Base-by-base conservation (phyloP, 257 asterid genomes). In the Petrea volubilis region DNA sequence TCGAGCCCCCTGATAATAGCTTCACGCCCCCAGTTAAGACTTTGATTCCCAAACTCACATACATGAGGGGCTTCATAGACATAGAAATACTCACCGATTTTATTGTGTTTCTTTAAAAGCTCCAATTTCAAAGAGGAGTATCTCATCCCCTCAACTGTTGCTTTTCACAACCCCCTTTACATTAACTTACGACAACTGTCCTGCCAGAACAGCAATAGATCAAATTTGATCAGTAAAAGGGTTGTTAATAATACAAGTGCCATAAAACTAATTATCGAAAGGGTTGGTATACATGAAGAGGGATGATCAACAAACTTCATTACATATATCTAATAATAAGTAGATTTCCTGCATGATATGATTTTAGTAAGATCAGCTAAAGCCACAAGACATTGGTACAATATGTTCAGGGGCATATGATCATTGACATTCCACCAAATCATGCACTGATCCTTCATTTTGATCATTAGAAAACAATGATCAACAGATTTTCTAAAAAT, bases 181-280 rank as follows among this genome's bases (percentile, higher is more conserved):
- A 50, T 72, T 63, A 18, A 28, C 58, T 43, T 53, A 50, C 43
- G 63, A 68, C 56, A 74, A 33, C 14, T 61, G 29, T 31, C 79
- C 85, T 77, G 80, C 77, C 57, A 81, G 47, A 43, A 67, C 12
- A 31, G 11, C 15, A 41, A 55, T 50, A n/a, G 14, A n/a, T n/a
- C n/a, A n/a, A n/a, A n/a, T n/a, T n/a, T n/a, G n/a, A n/a, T n/a
- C n/a, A n/a, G n/a, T n/a, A n/a, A n/a, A n/a, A n/a, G n/a, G n/a
- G n/a, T n/a, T n/a, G n/a, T n/a, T n/a, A n/a, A n/a, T n/a, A n/a
- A n/a, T n/a, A n/a, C n/a, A n/a, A n/a, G n/a, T n/a, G n/a, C n/a
- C n/a, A n/a, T n/a, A n/a, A n/a, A n/a, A n/a, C n/a, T n/a, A n/a
- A n/a, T n/a, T n/a, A n/a, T n/a, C n/a, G n/a, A n/a, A n/a, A n/a